Percentiles rank a stretch among this genome's conserved stretches.
Evolutionary conservation across 306 rosid species (phyloP).

Genomic region (Ammopiptanthus mongolicus): DNA sequence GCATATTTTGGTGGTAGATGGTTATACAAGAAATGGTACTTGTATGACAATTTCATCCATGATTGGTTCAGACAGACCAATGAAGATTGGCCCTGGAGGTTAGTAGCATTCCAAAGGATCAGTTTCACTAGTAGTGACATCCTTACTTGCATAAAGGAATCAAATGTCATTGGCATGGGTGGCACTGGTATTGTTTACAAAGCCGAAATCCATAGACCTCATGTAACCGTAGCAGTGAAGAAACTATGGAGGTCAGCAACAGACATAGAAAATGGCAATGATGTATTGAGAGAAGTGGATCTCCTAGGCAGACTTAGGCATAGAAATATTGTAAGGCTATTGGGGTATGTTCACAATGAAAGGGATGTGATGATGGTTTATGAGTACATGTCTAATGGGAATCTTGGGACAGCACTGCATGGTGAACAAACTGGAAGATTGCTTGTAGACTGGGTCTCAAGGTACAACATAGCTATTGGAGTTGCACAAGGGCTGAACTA

Average conservation of each 20-base stretch:
- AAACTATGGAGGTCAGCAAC: slow-evolving; percentile 64
- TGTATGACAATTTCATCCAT: slow-evolving; percentile 46
- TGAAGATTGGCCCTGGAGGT: slow-evolving; percentile 86
- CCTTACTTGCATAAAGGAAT: slow-evolving; percentile 58
- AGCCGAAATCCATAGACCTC: slow-evolving; percentile 67
- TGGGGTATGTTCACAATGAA: slow-evolving; percentile 85
- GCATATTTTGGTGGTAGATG: slow-evolving; percentile 46
- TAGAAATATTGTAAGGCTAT: slow-evolving; percentile 69
- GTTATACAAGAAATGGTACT: slow-evolving; percentile 49
- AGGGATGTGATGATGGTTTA: slow-evolving; percentile 65
- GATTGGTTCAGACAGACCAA: slow-evolving; percentile 50
- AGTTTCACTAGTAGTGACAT: slow-evolving; percentile 72
- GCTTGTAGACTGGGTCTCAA: slow-evolving; percentile 83
- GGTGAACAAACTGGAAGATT: slow-evolving; percentile 53
- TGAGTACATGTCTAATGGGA: slow-evolving; percentile 85
- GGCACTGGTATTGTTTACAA: slow-evolving; percentile 85
- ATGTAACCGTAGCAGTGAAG: slow-evolving; percentile 69
- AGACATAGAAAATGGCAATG: slow-evolving; percentile 53
- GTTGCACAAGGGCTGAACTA: slow-evolving; percentile 82
- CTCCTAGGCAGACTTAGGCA: slow-evolving; percentile 86
- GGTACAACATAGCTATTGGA: slow-evolving; percentile 81
- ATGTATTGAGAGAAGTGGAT: slow-evolving; percentile 65
- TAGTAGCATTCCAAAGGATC: slow-evolving; percentile 85
- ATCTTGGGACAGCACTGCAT: slow-evolving; percentile 76
- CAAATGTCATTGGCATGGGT: slow-evolving; percentile 81